Evolutionary conservation across 176 grass and related monocot species (phyloP).

Genomic region (Musa beccarii): DNA sequence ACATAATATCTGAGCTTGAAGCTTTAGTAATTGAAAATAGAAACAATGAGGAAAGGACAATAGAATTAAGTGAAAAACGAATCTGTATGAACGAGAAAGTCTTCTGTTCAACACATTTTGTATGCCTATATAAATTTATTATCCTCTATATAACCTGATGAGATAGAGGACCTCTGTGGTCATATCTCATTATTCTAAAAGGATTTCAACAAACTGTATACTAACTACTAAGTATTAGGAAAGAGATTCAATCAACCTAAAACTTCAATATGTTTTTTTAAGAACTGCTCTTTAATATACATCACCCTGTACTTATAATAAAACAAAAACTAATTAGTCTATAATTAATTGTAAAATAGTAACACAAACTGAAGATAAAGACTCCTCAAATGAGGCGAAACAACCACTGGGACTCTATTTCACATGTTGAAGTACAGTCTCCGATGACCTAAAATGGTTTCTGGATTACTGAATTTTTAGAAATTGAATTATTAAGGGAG

Average conservation of each 20-base stretch:
- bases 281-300: no score
- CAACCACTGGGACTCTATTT: background rate
- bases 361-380: no score
- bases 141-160: background rate
- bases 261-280: no score
- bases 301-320: no score
- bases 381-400: background rate
- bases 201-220: background rate
- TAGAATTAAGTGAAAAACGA: background rate
- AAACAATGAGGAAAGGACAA: background rate
- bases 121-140: background rate
- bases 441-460: background rate
- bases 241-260: no score
- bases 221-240: no score
- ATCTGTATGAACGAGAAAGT: background rate
- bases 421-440: background rate
- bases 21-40: background rate
- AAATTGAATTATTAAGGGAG: background rate
- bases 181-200: background rate
- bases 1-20: background rate
- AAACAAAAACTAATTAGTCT: no score
- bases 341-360: no score
- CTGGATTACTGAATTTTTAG: background rate
- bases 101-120: background rate
- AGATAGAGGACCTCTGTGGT: background rate